Conservation (phyloP, 2,329 filamentous ascomycete species). For the Colletotrichum cuscutae region DNA sequence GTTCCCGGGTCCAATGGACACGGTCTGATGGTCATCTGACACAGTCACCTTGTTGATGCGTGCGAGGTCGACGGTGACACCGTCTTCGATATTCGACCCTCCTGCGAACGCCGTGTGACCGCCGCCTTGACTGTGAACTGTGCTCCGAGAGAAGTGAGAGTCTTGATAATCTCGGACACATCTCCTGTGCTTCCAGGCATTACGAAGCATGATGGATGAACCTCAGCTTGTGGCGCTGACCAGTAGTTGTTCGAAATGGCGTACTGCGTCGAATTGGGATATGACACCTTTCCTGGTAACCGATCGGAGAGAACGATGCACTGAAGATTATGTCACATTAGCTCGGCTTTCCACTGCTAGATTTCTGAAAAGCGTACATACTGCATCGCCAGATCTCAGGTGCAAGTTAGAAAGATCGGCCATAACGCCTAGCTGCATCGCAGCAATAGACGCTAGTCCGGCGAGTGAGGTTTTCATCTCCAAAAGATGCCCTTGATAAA, state of each 20-base stretch:
- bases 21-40: slow-evolving; percentile 44
- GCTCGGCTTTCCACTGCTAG: neutral
- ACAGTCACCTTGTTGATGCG: slow-evolving; percentile 49
- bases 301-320: slow-evolving; percentile 33
- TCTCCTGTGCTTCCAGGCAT: slow-evolving; percentile 39
- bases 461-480: neutral
- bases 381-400: neutral
- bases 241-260: slow-evolving; percentile 42
- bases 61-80: slow-evolving; percentile 56
- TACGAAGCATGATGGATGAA: slow-evolving; percentile 40
- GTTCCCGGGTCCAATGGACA: slow-evolving; percentile 54
- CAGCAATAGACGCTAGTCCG: neutral
- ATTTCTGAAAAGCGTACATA: neutral
- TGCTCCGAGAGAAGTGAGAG: slow-evolving; percentile 34
- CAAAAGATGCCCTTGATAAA: too few species aligned
- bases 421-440: neutral
- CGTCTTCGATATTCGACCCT: slow-evolving; percentile 51
- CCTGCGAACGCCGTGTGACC: slow-evolving; percentile 60
- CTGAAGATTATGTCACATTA: slow-evolving; percentile 6
- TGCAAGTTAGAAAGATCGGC: neutral
- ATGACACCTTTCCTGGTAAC: slow-evolving; percentile 37
- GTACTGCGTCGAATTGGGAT: slow-evolving; percentile 39
- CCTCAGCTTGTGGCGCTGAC: slow-evolving; percentile 42
- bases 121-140: slow-evolving; percentile 62
- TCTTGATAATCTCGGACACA: slow-evolving; percentile 41